Conservation (phyloP, 106 monocot genomes). For the Dactylorhiza incarnata region DNA sequence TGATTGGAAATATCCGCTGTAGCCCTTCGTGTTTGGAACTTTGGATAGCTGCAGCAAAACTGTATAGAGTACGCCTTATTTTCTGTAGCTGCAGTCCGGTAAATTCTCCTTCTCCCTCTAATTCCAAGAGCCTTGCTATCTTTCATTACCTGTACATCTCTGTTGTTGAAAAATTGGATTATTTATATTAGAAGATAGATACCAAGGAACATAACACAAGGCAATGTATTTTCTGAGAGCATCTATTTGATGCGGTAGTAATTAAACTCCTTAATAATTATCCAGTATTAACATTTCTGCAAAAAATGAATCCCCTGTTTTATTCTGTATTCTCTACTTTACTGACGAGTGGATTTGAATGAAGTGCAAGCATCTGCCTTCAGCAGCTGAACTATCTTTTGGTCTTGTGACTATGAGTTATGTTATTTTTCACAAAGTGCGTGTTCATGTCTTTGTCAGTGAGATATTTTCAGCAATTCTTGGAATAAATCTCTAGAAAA, state of each 20-base stretch:
- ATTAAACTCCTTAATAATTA: neutral
- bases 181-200: neutral
- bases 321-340: neutral
- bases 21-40: no score
- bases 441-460: no score
- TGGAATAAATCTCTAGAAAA: no score
- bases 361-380: no score
- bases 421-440: no score
- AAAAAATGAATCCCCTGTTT: neutral
- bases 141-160: neutral
- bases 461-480: no score
- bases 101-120: neutral
- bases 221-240: slow-evolving; percentile 1
- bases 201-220: neutral
- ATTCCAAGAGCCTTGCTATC: neutral
- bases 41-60: no score
- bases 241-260: neutral
- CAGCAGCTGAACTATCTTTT: no score
- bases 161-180: neutral
- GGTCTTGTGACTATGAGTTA: no score
- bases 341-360: no score
- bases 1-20: neutral
- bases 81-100: neutral
- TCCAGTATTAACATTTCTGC: neutral
- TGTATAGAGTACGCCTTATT: no score